Base-by-base conservation (phyloP, 1,139 yeast genomes). In the Hemisphaericaspora lyxosophila region DNA sequence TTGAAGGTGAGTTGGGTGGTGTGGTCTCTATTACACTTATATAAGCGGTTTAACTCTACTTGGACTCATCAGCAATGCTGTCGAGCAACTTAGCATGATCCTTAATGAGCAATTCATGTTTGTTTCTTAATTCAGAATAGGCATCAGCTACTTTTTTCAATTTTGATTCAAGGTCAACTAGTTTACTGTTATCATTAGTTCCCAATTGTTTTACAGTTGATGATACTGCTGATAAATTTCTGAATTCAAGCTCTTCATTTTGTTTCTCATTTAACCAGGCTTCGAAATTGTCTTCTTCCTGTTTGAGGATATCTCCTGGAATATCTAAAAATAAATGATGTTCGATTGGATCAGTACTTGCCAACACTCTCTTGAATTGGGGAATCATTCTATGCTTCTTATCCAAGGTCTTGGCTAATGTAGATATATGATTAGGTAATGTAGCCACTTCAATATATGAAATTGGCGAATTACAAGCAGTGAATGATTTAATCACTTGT, bases 401-500 rank as follows among this genome's bases (percentile, higher is more conserved):
- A 39, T 68, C 75, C 15, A 45, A 40, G 22, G 49, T 48, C 22
- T 22, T 26, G 12, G 47, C 49, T 8, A 34, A 26, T 2, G 37
- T 19, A 11, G 17, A 22, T 4, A 31, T 30, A 2, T 31, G 36
- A 3, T 34, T 29, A 9, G 63, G 60, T 25, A 51, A 45, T 7
- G 49, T 36, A n/a, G 41, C 34, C 1, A 56, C 51, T 37, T 55
- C 41, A 38, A 67, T 39, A 53, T 47, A 47, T 47, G 68, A 49
- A 46, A 68, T 55, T 44, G 73, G 42, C 45, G 73, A 50, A 59
- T 69, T 57, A 36, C 82, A 67, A 17, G 80, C 77, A 39, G 82
- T 79, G 46, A 85, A 70, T 18, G 80, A 75, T 51, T 82, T 80
- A 18, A 82, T 67, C 15, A 85, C 81, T 63, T 92, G 97, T 51